Conservation (phyloP, 2,329 filamentous ascomycete species). For the Talaromyces sp. region DNA sequence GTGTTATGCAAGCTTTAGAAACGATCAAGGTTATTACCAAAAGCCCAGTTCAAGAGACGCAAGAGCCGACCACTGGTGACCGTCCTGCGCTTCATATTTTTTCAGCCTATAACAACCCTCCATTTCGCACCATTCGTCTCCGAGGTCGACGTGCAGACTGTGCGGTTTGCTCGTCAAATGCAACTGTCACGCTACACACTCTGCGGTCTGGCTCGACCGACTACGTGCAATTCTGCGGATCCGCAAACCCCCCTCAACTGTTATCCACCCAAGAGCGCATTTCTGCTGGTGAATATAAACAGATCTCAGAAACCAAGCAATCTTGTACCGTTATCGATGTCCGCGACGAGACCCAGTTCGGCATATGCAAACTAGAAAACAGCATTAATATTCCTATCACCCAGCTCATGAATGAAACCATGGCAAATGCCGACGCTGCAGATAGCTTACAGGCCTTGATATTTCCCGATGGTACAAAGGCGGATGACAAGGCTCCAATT, state of each 20-base stretch:
- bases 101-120: conserved; percentile 37
- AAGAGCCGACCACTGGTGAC: conserved; percentile 11
- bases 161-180: conserved; percentile 65
- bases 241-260: conserved; percentile 49
- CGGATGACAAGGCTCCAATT: conserved; percentile 26
- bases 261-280: conserved; percentile 64
- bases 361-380: conserved; percentile 69
- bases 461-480: conserved; percentile 19
- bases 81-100: conserved; percentile 34
- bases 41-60: conserved; percentile 16
- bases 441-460: conserved; percentile 21
- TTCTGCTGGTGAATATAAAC: conserved; percentile 56
- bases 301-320: conserved; percentile 9
- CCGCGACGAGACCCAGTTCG: conserved; percentile 77
- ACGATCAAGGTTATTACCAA: conserved; percentile 73
- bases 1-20: conserved; percentile 84
- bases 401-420: conserved; percentile 27
- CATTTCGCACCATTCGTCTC: conserved; percentile 72
- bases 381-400: conserved; percentile 59
- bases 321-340: conserved; percentile 63
- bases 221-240: conserved; percentile 82
- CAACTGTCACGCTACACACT: conserved; percentile 58
- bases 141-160: conserved; percentile 65
- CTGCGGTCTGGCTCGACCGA: conserved; percentile 65
- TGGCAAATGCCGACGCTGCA: conserved; percentile 5